Base-by-base conservation (phyloP, 192 early-diverging fungal genomes). In the Coemansia sp. region DNA sequence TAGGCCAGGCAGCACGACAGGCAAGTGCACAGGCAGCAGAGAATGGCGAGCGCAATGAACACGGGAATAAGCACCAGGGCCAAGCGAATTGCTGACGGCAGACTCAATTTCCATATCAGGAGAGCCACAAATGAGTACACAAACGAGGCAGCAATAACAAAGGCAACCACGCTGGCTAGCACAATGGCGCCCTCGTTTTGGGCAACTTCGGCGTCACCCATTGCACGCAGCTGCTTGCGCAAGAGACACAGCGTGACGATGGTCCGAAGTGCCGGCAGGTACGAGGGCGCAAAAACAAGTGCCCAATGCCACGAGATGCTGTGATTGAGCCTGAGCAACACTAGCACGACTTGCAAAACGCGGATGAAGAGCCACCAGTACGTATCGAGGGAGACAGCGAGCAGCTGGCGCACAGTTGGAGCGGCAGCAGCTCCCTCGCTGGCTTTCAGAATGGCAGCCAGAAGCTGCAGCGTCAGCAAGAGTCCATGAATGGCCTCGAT, bases 401-500 rank as follows among this genome's bases (percentile, higher is more conserved):
- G 42, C 10, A 51, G 78, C 65, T 60, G 85, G 42, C 57, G 12
- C 25, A 56, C 32, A 57, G 42, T 25, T 53, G 37, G 49, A 58
- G 60, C 15, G 31, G 59, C 42, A 39, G 65, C 25, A 29, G 51
- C 6, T 32, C 51, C 51, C 22, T 54, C 51, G 51, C 15, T 54
- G 14, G 51, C 51, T 32, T 31, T 27, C 27, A 54, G 27, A 54
- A 32, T 29, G 17, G 41, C 47, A 2, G 62, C 70, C 10, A 73
- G 11, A 32, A 72, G 59, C 43, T 59, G 60, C 39, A 76, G 32
- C 11, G 70, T 80, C 59, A 63, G 67, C 31, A 82, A 69, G 19
- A 92, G 22, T 53, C 94, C 76, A 49, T 93, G 77, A 25, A 92
- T 77, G 15, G 65, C 82, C 64, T 98, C 95, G 11, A 95, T 60